A percentile compares a stretch with the other conserved stretches of the same genome.
phyloP scores from a whole-genome alignment of 305 asterid species.

The Withania somnifera region DNA sequence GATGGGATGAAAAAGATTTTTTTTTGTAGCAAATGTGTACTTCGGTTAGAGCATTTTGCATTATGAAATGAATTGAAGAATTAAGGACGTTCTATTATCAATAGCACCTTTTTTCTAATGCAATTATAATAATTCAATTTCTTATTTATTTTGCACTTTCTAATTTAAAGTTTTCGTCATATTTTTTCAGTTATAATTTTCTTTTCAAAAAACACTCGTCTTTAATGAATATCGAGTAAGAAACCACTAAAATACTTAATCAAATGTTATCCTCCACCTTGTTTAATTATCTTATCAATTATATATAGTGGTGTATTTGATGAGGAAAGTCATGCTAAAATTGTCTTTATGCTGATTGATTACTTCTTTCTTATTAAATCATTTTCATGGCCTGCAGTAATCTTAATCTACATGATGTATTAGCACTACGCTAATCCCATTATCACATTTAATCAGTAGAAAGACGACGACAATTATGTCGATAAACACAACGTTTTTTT shows the following conservation, averaged over 20 bases:
- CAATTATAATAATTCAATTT: no score
- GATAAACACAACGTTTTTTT: slow-evolving; percentile 21
- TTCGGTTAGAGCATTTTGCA: no score
- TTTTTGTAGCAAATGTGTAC: no score
- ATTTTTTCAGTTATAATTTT: no score
- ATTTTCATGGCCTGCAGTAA: slow-evolving; percentile 1
- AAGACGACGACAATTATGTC: slow-evolving; percentile 21
- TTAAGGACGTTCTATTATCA: neutral
- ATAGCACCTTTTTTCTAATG: neutral
- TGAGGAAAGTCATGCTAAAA: neutral
- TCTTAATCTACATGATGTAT: neutral
- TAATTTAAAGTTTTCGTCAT: no score
- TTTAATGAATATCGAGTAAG: neutral
- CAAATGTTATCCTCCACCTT: neutral
- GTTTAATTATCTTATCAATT: neutral
- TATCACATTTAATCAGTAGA: slow-evolving; percentile 8
- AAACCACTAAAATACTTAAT: neutral
- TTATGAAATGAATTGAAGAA: neutral
- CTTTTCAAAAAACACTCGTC: no score
- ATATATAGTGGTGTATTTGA: neutral
- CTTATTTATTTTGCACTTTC: no score
- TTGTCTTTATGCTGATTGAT: neutral
- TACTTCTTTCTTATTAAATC: neutral
- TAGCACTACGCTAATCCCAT: slow-evolving; percentile 9
- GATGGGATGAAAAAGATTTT: neutral